Conservation (phyloP, 2,329 filamentous ascomycete species). For the Fusarium palustre region DNA sequence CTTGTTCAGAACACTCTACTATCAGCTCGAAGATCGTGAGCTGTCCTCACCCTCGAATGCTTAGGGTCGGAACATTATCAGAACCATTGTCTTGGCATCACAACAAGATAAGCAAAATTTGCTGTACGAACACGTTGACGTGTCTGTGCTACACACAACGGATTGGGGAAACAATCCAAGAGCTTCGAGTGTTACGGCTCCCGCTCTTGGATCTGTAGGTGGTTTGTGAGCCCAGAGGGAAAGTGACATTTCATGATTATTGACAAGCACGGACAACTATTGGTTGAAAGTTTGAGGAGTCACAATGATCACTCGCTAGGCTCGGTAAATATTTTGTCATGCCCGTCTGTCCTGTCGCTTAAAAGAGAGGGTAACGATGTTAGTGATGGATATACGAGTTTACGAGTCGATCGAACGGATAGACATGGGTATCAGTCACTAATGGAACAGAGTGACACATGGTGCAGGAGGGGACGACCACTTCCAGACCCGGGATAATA, state of each 20-base stretch:
- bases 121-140: not conserved
- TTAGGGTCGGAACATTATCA: not conserved
- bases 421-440: not conserved
- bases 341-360: not conserved
- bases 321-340: not conserved
- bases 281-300: not conserved
- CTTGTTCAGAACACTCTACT: not conserved
- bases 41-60: not conserved
- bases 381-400: not conserved
- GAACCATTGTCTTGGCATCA: not conserved
- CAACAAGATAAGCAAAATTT: not conserved
- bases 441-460: constrained; percentile 4
- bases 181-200: constrained; percentile 1
- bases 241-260: constrained; percentile 7
- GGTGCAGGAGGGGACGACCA: not conserved
- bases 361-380: constrained; percentile 8
- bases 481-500: not conserved
- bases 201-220: constrained; percentile 5
- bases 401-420: not conserved
- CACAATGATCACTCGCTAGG: not conserved
- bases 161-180: constrained; percentile 4
- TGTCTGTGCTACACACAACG: constrained; percentile 13
- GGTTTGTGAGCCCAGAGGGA: constrained; percentile 4
- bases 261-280: not conserved
- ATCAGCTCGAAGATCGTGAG: not conserved